These are phyloP conservation scores for Fusarium nodosum DNA, from an alignment of 2,329 filamentous ascomycete genomes.

Conservation along the genomic window DNA sequence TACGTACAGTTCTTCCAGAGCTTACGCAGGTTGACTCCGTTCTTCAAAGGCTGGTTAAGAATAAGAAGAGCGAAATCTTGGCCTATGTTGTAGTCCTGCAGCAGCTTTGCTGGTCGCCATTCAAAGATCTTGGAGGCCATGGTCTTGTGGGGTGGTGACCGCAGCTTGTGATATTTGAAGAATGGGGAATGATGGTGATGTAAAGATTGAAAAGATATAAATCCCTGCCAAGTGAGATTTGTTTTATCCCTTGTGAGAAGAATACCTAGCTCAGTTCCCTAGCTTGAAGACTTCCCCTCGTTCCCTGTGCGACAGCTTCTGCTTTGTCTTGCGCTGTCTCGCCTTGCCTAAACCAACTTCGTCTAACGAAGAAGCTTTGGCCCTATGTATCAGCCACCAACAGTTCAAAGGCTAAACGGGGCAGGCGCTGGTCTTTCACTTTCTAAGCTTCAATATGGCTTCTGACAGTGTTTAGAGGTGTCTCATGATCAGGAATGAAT, in stretches of 20 bases:
- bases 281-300: slow-evolving; percentile 32
- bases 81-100: slow-evolving; percentile 52
- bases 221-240: slow-evolving; percentile 9
- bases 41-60: slow-evolving; percentile 65
- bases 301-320: slow-evolving; percentile 39
- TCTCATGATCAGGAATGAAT: slow-evolving; percentile 32
- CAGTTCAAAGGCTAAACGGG: slow-evolving; percentile 17
- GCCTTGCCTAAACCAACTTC: slow-evolving; percentile 13
- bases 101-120: slow-evolving; percentile 57
- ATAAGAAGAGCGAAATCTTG: slow-evolving; percentile 62
- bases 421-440: slow-evolving; percentile 6
- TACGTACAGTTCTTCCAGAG: slow-evolving; percentile 64
- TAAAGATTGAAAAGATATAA: neutral
- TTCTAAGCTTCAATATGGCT: neutral
- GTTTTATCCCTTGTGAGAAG: slow-evolving; percentile 15
- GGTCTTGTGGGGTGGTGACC: neutral
- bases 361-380: slow-evolving; percentile 29
- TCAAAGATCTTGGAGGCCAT: slow-evolving; percentile 53
- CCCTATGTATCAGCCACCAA: slow-evolving; percentile 19
- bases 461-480: slow-evolving; percentile 8
- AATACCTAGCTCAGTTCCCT: slow-evolving; percentile 17
- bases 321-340: slow-evolving; percentile 2
- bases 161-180: slow-evolving; percentile 5
- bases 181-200: neutral
- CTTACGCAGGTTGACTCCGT: slow-evolving; percentile 62